Evolutionary conservation across 2,329 filamentous ascomycete genomes (phyloP), one percentile per base, ranked within the genome.

Genomic region (Bertia moriformis): DNA sequence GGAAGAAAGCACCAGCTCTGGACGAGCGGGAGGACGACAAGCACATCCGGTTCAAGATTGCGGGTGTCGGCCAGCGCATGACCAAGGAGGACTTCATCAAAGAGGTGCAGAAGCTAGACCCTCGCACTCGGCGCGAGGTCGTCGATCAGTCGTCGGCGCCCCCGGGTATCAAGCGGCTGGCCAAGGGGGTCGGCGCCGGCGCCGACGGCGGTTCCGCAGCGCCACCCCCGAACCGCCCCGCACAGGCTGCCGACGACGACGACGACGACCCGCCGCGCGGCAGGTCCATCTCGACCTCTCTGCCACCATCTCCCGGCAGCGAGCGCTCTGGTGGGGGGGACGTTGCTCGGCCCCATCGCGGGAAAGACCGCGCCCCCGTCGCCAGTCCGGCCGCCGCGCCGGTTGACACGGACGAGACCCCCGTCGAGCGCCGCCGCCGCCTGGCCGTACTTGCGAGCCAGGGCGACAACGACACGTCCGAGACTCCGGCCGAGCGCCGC

Each of bases 1-100:
- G 57, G 44, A 47, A 52, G 19, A 61, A 43, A 13, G 43, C 33
- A 41, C 24, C 24, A 39, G 46, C 30, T 36, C 51, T 46, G 41
- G 51, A 51, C 38, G 61, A 69, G n/a, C 68, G 69, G 2, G 67
- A 71, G 2, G 82, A 88, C 42, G 83, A 88, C 46, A 69, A 72
- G 13, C 67, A 75, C 40, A 77, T 89, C 40, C 73, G 83, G 13
- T 89, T 88, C 57, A 87, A 78, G 1, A 82, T 89, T 45, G 74
- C 71, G 35, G 75, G 78, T 22, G 72, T 77, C n/a, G 81, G 81
- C 4, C 67, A 69, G 44, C 73, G 83, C 37, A 80, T 91, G 73
- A 87, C 71, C 44, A 88, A 88, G 58, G 74, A 79, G 3, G 82
- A 87, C 50, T 89, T 91, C 52, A 75, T 91, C 43, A 65, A 69